Percentiles rank a stretch among this genome's conserved stretches.
Conservation (phyloP, 1,139 yeast species). For the Yamadazyma buinensis region DNA sequence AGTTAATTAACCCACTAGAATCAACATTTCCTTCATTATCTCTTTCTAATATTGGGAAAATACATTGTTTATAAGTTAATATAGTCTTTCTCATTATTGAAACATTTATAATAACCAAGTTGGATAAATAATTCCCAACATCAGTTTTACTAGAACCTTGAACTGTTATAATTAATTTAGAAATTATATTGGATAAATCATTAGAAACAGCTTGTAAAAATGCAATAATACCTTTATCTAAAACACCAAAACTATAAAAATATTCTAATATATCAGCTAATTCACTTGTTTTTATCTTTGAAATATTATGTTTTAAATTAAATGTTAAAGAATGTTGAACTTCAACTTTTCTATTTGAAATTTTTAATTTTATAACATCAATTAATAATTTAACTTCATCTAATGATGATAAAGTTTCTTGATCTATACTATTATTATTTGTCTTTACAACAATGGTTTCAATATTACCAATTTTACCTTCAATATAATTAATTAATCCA, state of each 20-base stretch:
- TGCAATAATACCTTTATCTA: conserved; percentile 36
- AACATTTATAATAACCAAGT: conserved; percentile 39
- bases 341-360: conserved; percentile 32
- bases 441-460: conserved; percentile 16
- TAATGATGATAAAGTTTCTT: conserved; percentile 14
- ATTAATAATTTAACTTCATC: conserved; percentile 38
- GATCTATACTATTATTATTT: conserved; percentile 6
- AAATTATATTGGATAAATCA: conserved; percentile 30
- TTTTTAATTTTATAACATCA: conserved; percentile 41
- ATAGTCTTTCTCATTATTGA: conserved; percentile 38
- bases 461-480: conserved; percentile 26
- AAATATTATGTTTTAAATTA: conserved; percentile 35
- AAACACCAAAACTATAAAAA: conserved; percentile 34
- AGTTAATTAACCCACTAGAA: conserved; percentile 46
- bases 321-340: conserved; percentile 38
- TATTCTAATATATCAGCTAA: conserved; percentile 32
- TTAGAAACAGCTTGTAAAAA: conserved; percentile 36
- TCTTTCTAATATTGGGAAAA: conserved; percentile 31
- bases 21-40: conserved; percentile 28
- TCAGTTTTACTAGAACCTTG: conserved; percentile 47
- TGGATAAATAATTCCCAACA: conserved; percentile 42
- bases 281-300: conserved; percentile 28
- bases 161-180: conserved; percentile 36
- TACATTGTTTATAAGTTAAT: conserved; percentile 28
- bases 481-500: conserved; percentile 44